Conservation (phyloP, 2,329 filamentous ascomycete genomes). For the Trichoderma sp. region DNA sequence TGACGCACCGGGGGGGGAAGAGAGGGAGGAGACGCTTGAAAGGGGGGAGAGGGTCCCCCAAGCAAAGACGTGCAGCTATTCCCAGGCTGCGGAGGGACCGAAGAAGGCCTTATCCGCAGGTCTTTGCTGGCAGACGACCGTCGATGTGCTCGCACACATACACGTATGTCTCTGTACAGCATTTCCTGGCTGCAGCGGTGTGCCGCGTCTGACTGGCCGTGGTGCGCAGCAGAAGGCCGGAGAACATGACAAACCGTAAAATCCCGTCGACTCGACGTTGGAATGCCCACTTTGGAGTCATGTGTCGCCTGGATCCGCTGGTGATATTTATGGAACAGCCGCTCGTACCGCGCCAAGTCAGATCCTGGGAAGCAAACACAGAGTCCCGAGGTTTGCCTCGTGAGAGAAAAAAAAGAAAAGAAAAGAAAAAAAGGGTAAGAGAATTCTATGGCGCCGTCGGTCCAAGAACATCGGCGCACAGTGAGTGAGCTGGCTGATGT, state of each 20-base stretch:
- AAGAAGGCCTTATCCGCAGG: slow-evolving; percentile 8
- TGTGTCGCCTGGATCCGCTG: slow-evolving; percentile 19
- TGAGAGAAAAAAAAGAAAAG: not conserved
- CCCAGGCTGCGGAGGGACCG: not conserved
- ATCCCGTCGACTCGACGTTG: slow-evolving; percentile 8
- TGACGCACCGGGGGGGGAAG: slow-evolving; percentile 13
- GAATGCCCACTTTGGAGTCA: slow-evolving; percentile 21
- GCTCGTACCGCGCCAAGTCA: slow-evolving; percentile 31
- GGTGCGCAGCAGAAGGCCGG: not conserved
- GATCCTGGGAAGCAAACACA: not conserved
- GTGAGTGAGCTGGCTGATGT: not conserved
- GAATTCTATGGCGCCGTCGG: not conserved
- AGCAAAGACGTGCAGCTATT: slow-evolving; percentile 10
- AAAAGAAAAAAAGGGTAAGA: not conserved
- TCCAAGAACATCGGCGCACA: not conserved
- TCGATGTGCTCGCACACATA: not conserved
- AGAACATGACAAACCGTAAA: slow-evolving; percentile 15
- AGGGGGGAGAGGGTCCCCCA: not conserved
- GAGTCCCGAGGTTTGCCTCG: not conserved
- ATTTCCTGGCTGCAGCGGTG: slow-evolving; percentile 11
- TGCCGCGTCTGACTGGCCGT: not conserved
- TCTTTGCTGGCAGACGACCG: not conserved
- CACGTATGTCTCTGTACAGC: not conserved
- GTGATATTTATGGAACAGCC: slow-evolving; percentile 35
- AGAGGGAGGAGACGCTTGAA: not conserved